Percentiles rank a stretch among this genome's conserved stretches.
Conservation (phyloP, 2,329 filamentous ascomycete species). For the Exophiala spinifera region DNA sequence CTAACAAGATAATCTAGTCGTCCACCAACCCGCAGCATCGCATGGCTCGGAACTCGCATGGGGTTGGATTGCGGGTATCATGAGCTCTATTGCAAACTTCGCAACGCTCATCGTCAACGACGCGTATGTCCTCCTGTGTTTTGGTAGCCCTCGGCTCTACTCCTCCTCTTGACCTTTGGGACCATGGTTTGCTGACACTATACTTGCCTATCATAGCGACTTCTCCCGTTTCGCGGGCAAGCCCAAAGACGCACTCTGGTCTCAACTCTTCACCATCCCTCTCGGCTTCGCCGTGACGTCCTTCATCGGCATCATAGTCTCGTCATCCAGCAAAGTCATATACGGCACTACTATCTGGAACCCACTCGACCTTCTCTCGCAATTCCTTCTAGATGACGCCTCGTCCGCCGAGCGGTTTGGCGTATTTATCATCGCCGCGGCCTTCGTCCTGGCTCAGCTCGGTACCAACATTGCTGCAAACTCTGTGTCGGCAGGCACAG, state of each 20-base stretch:
- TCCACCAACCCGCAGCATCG: constrained; percentile 62
- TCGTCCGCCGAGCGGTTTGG: constrained; percentile 40
- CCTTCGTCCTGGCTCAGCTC: constrained; percentile 46
- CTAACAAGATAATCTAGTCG: constrained; percentile 75
- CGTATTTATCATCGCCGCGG: constrained; percentile 47
- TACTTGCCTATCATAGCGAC: constrained; percentile 45
- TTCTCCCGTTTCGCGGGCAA: constrained; percentile 70
- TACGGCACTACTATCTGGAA: constrained; percentile 44
- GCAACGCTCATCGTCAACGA: constrained; percentile 78
- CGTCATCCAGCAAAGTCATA: constrained; percentile 34
- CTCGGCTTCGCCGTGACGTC: constrained; percentile 26
- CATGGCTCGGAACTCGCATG: constrained; percentile 71
- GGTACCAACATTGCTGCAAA: constrained; percentile 50
- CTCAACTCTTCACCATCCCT: constrained; percentile 26
- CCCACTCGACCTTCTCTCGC: constrained; percentile 41
- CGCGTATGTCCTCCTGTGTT: constrained; percentile 14
- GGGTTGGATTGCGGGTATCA: constrained; percentile 80
- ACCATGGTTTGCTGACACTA: background rate
- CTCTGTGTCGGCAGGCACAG: constrained; percentile 53
- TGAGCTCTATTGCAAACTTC: constrained; percentile 88
- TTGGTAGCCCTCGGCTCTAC: no score
- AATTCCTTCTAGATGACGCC: constrained; percentile 36
- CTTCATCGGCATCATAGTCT: constrained; percentile 39
- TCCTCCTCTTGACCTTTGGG: no score
- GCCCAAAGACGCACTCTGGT: constrained; percentile 32